Conservation (phyloP, 2,329 filamentous ascomycete species). For the Diaporthe capsici region DNA sequence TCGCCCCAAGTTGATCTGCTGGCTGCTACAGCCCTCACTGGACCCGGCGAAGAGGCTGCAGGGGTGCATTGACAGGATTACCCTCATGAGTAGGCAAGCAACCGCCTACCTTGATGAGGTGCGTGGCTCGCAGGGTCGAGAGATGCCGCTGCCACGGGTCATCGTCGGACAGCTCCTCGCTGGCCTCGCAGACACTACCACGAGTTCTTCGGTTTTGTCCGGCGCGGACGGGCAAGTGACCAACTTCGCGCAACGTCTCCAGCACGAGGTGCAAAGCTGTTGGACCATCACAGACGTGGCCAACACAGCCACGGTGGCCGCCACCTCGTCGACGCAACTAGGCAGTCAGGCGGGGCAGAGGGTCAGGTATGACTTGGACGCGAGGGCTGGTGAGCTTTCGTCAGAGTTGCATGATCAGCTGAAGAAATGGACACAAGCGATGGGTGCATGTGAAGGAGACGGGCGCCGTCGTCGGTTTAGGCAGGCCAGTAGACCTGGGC, state of each 20-base stretch:
- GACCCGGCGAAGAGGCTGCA: slow-evolving; percentile 14
- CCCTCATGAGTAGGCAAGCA: slow-evolving; percentile 28
- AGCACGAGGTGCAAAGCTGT: slow-evolving; percentile 59
- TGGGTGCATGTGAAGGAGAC: neutral
- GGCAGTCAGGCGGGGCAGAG: slow-evolving; percentile 55
- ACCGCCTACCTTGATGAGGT: neutral
- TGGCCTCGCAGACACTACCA: slow-evolving; percentile 1
- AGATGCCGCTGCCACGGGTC: slow-evolving; percentile 10
- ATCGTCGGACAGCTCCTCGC: slow-evolving; percentile 29
- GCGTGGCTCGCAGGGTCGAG: neutral
- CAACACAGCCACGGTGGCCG: slow-evolving; percentile 57
- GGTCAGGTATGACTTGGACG: slow-evolving; percentile 43
- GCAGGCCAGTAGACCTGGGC: neutral
- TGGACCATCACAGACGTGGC: slow-evolving; percentile 56
- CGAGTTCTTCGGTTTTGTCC: neutral
- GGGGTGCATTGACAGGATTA: slow-evolving; percentile 17
- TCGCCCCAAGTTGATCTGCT: slow-evolving; percentile 33
- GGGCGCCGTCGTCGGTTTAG: neutral
- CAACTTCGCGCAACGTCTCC: slow-evolving; percentile 59
- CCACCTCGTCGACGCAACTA: slow-evolving; percentile 48
- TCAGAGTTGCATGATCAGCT: slow-evolving; percentile 18
- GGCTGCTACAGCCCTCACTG: slow-evolving; percentile 31
- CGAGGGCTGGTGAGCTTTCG: slow-evolving; percentile 38
- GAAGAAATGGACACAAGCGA: slow-evolving; percentile 30
- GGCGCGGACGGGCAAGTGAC: slow-evolving; percentile 51